Base-by-base conservation (phyloP, 805 yeast species). In the Brettanomyces custersianus region DNA sequence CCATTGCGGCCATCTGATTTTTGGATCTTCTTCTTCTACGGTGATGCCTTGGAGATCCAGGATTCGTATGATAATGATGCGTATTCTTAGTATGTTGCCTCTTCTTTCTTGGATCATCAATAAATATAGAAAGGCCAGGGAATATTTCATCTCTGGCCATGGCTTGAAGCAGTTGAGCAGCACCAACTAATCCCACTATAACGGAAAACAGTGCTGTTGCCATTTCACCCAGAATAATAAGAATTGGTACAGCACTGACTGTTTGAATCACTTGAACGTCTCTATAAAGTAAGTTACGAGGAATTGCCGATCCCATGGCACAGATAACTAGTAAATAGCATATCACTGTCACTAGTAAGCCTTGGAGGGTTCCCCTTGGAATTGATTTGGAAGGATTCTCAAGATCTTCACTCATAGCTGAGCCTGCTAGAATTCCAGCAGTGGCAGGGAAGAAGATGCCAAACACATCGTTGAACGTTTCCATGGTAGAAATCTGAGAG, bases 361-460 rank as follows among this genome's bases (percentile, higher is more conserved):
- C 98, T 66, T 78, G 74, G 20, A 92, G 57, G 0, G 98, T 92
- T n/a, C 99, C 99, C 41, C 71, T 69, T 0, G 99, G 98, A 31
- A 92, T 92, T 1, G 94, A 75, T 48, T 72, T 75, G 0, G 96
- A 85, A 0, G 99, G 99, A 37, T 72, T 77, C 38, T 72, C 63
- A 43, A 92, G 66, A 48, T 87, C 96, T 15, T 98, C 97, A 28
- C 96, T 86, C 99, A 92, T 92, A 18, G 95, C 83, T 2, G 98
- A 96, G 13, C 99, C 99, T 3, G 98, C 97, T 57, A 92, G 80
- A 20, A 92, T 88, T 39, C 99, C 99, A 5, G 97, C 96, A 0
- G 98, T 90, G 1, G 98, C 96, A 9, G 98, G 96, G 63, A 92
- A 92, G 55, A 92, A 86, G 31, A 92, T 84, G 3, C 97, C 97